Conservation (phyloP, 148 eudicot species). For the Fagopyrum esculentum region DNA sequence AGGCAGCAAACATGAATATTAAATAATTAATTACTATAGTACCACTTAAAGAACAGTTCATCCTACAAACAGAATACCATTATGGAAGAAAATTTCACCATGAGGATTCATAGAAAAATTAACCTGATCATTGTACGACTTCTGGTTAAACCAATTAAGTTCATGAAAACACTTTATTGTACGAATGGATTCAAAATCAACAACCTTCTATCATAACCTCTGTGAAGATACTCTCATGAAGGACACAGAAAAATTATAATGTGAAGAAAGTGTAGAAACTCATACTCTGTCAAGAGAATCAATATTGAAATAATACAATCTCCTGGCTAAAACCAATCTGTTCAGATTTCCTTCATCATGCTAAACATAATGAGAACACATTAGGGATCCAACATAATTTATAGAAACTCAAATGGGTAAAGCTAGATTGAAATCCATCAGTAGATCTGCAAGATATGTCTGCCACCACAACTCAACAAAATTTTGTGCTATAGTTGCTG, state of each 20-base stretch:
- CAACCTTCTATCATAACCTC: not conserved
- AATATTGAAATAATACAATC: not conserved
- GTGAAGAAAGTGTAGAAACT: not conserved
- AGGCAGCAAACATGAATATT: constrained; percentile 83
- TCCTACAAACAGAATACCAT: not conserved
- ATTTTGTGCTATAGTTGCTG: not conserved
- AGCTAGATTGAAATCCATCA: not conserved
- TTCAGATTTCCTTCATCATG: not conserved
- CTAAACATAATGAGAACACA: not conserved
- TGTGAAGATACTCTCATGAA: not conserved
- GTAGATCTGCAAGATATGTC: not conserved
- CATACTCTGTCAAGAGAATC: not conserved
- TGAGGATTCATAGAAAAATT: not conserved
- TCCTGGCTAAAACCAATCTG: not conserved
- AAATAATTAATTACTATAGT: constrained; percentile 39
- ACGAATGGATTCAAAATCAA: not conserved
- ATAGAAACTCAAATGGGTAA: not conserved
- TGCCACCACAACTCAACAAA: not conserved
- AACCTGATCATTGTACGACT: no score
- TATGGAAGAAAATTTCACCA: not conserved
- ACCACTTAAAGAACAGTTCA: not conserved
- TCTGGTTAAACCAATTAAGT: not conserved
- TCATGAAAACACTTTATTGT: not conserved
- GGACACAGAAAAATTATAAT: not conserved
- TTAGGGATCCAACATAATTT: not conserved